Evolutionary conservation across 768 basidiomycete genomes (phyloP).

Genomic region (Suillus decipiens): DNA sequence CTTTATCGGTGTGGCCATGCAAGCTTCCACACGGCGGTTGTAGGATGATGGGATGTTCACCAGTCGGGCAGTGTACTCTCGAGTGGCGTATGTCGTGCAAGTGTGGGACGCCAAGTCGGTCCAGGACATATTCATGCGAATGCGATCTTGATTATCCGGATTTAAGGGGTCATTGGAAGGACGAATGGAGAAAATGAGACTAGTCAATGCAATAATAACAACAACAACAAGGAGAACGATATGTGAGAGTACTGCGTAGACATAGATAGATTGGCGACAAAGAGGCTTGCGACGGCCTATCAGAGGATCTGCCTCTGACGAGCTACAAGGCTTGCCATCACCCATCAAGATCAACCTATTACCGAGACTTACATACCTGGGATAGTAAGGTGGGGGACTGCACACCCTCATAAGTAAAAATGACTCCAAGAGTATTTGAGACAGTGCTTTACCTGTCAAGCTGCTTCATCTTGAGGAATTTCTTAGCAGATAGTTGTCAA

Average conservation of each 20-base stretch:
- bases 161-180: too few species aligned
- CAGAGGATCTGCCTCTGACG: too few species aligned
- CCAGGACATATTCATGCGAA: slow-evolving; percentile 24
- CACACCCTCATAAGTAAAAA: not conserved
- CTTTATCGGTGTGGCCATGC: slow-evolving; percentile 24
- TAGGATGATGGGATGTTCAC: slow-evolving; percentile 30
- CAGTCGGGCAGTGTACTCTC: slow-evolving; percentile 32
- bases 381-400: not conserved
- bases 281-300: too few species aligned
- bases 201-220: too few species aligned
- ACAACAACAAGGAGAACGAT: too few species aligned
- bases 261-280: too few species aligned
- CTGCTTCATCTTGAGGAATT: not conserved
- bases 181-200: too few species aligned
- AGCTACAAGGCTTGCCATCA: too few species aligned
- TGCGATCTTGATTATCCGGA: too few species aligned
- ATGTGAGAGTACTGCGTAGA: too few species aligned
- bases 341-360: too few species aligned
- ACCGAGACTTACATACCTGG: not conserved
- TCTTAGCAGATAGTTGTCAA: too few species aligned
- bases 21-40: slow-evolving; percentile 23
- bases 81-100: slow-evolving; percentile 30
- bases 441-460: not conserved
- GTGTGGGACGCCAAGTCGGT: slow-evolving; percentile 17
- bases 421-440: not conserved